Base-by-base conservation (phyloP, 78 protist genomes). In the Protostelium mycophagum region DNA sequence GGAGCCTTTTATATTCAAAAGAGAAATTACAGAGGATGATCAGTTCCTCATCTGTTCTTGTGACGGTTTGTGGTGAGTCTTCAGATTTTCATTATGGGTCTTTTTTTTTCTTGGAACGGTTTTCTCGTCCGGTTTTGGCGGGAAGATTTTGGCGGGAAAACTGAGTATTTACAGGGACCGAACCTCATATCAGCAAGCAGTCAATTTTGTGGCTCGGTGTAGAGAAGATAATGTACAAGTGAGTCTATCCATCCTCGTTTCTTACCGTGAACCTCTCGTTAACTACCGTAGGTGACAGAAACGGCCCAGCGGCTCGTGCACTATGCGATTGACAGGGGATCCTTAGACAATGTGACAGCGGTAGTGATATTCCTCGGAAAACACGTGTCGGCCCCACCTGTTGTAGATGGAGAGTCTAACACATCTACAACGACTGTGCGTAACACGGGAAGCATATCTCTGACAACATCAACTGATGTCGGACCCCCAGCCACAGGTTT, bases 41-140 rank as follows among this genome's bases (percentile, higher is more conserved):
- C 95, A 93, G 84, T 93, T 87, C 83, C 28, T 93, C 85, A 93
- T 94, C 86, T 38, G 91, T 25, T 92, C 92, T 34, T 94, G 96
- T 34, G 96, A 94, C 63, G 96, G 96, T 84, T 86, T 94, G 28
- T 94, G 96, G 96, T 51, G 16, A 16, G 73, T 5, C 5, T 51
- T 51, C 73, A 16, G 31, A 51, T 5, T 25, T 51, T 51, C 73
- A 16, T 16, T 25, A 51, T 51, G n/a, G n/a, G n/a, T n/a, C n/a
- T n/a, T n/a, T n/a, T n/a, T n/a, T n/a, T n/a, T n/a, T n/a, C n/a
- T n/a, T n/a, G n/a, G n/a, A n/a, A n/a, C n/a, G n/a, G n/a, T n/a
- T n/a, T n/a, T n/a, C n/a, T n/a, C n/a, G n/a, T n/a, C n/a, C n/a
- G n/a, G n/a, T n/a, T n/a, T n/a, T n/a, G n/a, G n/a, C n/a, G n/a